These are phyloP conservation scores for Agrostemma githago DNA, from an alignment of 148 eudicot genomes.

Conservation along the genomic window DNA sequence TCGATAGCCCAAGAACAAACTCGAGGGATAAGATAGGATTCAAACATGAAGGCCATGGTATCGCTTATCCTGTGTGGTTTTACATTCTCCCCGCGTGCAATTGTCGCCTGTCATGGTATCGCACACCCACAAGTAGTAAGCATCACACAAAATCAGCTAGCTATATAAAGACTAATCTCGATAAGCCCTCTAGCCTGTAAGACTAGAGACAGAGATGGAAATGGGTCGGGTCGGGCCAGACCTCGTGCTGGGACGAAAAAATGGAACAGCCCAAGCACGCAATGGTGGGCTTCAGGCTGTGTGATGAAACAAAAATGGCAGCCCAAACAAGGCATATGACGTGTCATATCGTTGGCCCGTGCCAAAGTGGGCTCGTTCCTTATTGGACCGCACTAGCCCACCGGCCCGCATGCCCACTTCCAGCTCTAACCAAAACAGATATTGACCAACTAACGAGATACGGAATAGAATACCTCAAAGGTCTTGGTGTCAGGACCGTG, in stretches of 20 bases:
- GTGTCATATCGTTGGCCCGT: too few species aligned
- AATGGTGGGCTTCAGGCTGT: too few species aligned
- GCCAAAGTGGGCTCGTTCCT: neutral
- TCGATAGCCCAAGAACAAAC: conserved; percentile 86
- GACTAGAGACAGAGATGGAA: too few species aligned
- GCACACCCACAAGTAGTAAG: neutral
- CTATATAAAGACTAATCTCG: neutral
- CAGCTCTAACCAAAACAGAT: too few species aligned
- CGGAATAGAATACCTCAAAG: conserved; percentile 53
- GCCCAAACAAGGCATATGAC: too few species aligned
- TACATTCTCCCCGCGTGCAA: conserved; percentile 57
- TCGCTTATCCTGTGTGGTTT: conserved; percentile 61
- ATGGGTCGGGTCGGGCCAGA: too few species aligned
- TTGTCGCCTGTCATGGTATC: conserved; percentile 58
- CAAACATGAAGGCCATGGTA: conserved; percentile 98
- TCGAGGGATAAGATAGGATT: conserved; percentile 88
- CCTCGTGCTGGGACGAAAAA: too few species aligned
- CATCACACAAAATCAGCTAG: neutral
- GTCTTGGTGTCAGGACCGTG: conserved; percentile 99
- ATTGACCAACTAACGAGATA: too few species aligned
- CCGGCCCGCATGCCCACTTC: too few species aligned
- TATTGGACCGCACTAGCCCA: too few species aligned
- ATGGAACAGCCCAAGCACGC: too few species aligned
- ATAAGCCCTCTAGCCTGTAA: neutral
- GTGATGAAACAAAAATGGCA: too few species aligned